These are phyloP conservation scores for Malassezia dermatis DNA, from an alignment of 1,284 basidiomycete species.

Conservation along the genomic window DNA sequence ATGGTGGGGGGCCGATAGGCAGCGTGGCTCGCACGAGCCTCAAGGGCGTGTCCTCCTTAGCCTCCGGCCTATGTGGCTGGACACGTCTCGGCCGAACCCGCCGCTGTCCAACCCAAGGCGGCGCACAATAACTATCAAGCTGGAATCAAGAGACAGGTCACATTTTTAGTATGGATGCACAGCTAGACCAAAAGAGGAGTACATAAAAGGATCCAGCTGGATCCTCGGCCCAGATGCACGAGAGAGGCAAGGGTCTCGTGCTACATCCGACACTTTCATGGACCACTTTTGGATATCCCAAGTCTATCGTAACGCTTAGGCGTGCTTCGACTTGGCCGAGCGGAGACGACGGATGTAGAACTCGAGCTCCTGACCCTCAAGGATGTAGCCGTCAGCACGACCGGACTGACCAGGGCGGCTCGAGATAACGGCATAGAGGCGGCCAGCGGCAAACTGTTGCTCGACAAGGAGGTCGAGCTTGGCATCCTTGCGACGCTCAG, in stretches of 20 bases:
- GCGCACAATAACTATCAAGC: not conserved
- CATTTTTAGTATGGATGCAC: slow-evolving; percentile 14
- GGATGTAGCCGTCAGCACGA: slow-evolving; percentile 46
- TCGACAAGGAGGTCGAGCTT: slow-evolving; percentile 46
- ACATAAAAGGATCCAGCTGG: slow-evolving; percentile 1
- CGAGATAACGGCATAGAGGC: slow-evolving; percentile 44
- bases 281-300: slow-evolving; percentile 17
- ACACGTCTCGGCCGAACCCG: not conserved
- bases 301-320: slow-evolving; percentile 15
- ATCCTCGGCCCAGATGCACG: not conserved
- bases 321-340: slow-evolving; percentile 35
- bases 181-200: slow-evolving; percentile 13
- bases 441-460: slow-evolving; percentile 47
- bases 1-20: not conserved
- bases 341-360: slow-evolving; percentile 45
- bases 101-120: not conserved
- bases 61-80: too few relatives aligned
- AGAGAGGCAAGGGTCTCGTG: not conserved
- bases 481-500: slow-evolving; percentile 34
- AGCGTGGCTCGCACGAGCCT: not conserved
- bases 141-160: slow-evolving; percentile 3
- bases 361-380: slow-evolving; percentile 47
- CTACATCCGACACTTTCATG: slow-evolving; percentile 7
- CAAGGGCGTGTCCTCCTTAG: too few relatives aligned
- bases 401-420: slow-evolving; percentile 45